Evolutionary conservation across 1,284 basidiomycete species (phyloP), one percentile per base, ranked within the genome.

Genomic region (Ganoderma resinaceum): DNA sequence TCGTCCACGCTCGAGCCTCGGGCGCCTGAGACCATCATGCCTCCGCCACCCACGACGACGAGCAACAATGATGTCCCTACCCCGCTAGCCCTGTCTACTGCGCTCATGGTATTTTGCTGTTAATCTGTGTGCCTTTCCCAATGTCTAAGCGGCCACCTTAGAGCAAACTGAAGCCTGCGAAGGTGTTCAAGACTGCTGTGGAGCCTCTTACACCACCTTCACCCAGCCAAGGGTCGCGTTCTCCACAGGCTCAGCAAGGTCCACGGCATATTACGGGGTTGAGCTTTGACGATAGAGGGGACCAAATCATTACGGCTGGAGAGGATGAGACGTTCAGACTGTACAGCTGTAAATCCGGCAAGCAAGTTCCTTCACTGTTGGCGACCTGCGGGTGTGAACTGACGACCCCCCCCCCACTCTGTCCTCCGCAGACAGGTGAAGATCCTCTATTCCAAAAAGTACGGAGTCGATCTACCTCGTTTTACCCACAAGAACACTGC

Each of bases 311-410:
- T 46, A 97, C 96, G 5, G 92, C 95, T 0, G 91, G 87, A n/a
- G 94, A 98, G 78, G 97, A 99, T 77, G 97, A 99, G 81, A 92
- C 91, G 1, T 95, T 99, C 79, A 87, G 95, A 61, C 76, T 98
- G 66, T 99, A 96, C 78, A 96, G 89, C 79, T 94, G 92, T 76
- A 92, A 92, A 84, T 89, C 87, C 74, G 98, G 97, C 83, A 96
- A 94, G 97, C 91, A 86, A 91, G 97, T 93, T 78, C 73, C 72
- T 68, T 77, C 77, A 75, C 52, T 63, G 67, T 63, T 65, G 67
- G 69, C 68, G 67, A 74, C 71, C 73, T 67, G 67, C 76, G 69
- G 77, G 70, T 71, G 71, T 70, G 70, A 73, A 77, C 75, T 77
- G 75, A 76, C 74, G 35, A 42, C 8, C 23, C n/a, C 37, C 20